Evolutionary conservation across 1,284 basidiomycete species (phyloP), one percentile per base, ranked within the genome.

Genomic region (Peniophora sp.): DNA sequence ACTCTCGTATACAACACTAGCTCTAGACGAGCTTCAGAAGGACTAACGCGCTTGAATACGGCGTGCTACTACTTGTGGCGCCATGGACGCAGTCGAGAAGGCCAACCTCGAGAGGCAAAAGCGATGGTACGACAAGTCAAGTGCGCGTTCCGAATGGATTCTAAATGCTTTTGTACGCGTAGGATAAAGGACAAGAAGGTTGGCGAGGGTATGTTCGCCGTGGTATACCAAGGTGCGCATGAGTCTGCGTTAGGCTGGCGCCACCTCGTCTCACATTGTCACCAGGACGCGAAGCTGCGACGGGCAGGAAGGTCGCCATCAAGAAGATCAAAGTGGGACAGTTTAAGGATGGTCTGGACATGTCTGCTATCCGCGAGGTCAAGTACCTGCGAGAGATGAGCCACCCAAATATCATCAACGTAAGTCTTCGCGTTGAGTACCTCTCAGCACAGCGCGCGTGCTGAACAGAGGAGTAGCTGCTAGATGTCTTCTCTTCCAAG

Each of bases 271-370:
- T 22, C 35, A 24, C 24, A 45, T 55, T 88, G 88, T 85, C 23
- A 73, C 5, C 27, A 32, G 27, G 27, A 32, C 27, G 79, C 54
- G 85, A 94, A 59, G 72, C 79, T 17, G 71, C 80, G 0, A 89
- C 86, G 0, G 79, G 78, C 12, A 70, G 82, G 14, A 87, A 89
- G 68, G 83, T 98, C 3, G 97, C 97, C 50, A 97, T 99, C 64
- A 99, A 99, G 75, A 99, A 99, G 69, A 95, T 97, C 64, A 97
- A 97, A 65, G 89, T 94, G 16, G 93, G 95, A 20, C 87, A 93
- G 63, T 93, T 97, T 77, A 97, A 96, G 65, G 96, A 99, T 69
- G 97, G 97, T 9, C 78, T 99, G 50, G 97, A 99, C 70, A 97
- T 99, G 89, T 97, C 94, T 55, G 97, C 97, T 46, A 86, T 99